Base-by-base conservation (phyloP, 768 basidiomycete genomes). In the Lactifluus hygrophoroides region DNA sequence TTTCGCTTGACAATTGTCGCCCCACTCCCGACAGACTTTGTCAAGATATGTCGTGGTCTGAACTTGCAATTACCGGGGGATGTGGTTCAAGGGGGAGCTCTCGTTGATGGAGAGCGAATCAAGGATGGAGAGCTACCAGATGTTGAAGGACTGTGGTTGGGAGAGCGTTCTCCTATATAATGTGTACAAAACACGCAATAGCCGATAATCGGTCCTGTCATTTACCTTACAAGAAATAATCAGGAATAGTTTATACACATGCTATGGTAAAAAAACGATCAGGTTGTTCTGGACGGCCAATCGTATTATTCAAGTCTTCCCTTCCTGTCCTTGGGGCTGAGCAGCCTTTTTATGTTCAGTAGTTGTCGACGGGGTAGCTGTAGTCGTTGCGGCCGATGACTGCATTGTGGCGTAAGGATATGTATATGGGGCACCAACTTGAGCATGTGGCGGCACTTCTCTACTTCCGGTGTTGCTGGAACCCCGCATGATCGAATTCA, bases 401-500 rank as follows among this genome's bases (percentile, higher is more conserved):
- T 54, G 63, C 27, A n/a, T 32, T 38, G 17, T 23, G 14, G 38
- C 37, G 45, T 50, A 56, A 28, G 62, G 62, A 34, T 60, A 65
- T 37, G 43, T 50, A 34, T 63, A 64, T 17, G 64, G 62, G 8
- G 64, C 62, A 30, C 64, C 64, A 3, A 64, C 43, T 35, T 64
- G 64, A 27, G 58, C 57, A 32, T 64, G 60, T 17, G 56, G 47
- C 16, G 54, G 54, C 30, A 48, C 50, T 11, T 60, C 42, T 55
- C 60, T 46, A 40, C 64, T 53, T 38, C 65, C 50, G 38, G 63
- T 60, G 45, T 58, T 64, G 37, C 64, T 63, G 42, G 60, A 45
- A n/a, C 49, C 40, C 27, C 81, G 77, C 76, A 87, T 83, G 62
- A 90, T 69, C 2, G 84, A 82, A 69, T 87, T 89, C 60, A 90